Conservation (phyloP, 1,284 basidiomycete species). For the Pseudozyma hubeiensis region DNA sequence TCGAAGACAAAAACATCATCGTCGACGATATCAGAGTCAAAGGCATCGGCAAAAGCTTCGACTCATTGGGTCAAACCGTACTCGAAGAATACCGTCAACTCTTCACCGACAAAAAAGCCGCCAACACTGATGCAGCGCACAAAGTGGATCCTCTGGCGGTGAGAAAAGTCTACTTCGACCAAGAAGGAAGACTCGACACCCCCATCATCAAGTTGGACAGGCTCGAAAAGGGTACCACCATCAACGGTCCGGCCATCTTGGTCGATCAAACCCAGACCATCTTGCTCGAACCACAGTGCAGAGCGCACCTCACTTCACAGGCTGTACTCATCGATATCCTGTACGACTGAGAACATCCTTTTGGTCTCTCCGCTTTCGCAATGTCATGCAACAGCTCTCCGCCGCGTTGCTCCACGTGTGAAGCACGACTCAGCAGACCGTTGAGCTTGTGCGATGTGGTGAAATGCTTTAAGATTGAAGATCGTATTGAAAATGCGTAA, state of each 20-base stretch:
- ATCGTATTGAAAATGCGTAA: neutral
- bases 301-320: slow-evolving; percentile 52
- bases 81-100: slow-evolving; percentile 74
- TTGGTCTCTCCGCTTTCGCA: too few species aligned
- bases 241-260: slow-evolving; percentile 86
- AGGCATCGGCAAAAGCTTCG: slow-evolving; percentile 86
- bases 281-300: slow-evolving; percentile 72
- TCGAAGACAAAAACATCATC: slow-evolving; percentile 81
- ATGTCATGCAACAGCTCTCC: too few species aligned
- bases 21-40: slow-evolving; percentile 90
- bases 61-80: slow-evolving; percentile 82
- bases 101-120: slow-evolving; percentile 21
- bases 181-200: slow-evolving; percentile 79
- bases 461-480: too few species aligned
- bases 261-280: slow-evolving; percentile 94
- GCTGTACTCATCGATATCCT: slow-evolving; percentile 56
- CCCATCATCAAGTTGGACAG: slow-evolving; percentile 81
- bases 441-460: neutral
- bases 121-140: neutral
- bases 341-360: slow-evolving; percentile 28
- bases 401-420: neutral
- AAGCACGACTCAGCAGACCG: neutral
- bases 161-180: slow-evolving; percentile 81
- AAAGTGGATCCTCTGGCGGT: slow-evolving; percentile 67
- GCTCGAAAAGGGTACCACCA: slow-evolving; percentile 77